These are phyloP conservation scores for Cyclotella distinguenda DNA, from an alignment of 108 stramenopile species.

Conservation along the genomic window DNA sequence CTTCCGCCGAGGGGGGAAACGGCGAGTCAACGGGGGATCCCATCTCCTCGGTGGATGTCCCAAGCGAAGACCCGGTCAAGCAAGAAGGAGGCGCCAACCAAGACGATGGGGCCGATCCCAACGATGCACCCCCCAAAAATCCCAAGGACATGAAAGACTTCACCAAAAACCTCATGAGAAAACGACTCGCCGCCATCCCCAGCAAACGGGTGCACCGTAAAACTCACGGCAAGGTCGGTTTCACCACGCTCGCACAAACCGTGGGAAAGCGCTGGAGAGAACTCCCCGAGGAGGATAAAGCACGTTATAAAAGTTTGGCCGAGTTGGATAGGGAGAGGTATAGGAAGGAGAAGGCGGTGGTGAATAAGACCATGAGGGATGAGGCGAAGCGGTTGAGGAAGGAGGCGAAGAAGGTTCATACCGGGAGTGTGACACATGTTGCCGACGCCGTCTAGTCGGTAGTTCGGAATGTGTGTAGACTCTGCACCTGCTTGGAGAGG, in stretches of 20 bases:
- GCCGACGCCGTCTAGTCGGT: too few relatives aligned
- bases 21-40: neutral
- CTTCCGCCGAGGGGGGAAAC: neutral
- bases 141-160: constrained; percentile 14
- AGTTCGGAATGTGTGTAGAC: too few relatives aligned
- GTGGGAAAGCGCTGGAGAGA: constrained; percentile 30
- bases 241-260: constrained; percentile 30
- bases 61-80: neutral
- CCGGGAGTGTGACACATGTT: neutral
- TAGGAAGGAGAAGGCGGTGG: constrained; percentile 40
- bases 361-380: constrained; percentile 12
- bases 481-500: too few relatives aligned
- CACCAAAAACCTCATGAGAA: constrained; percentile 26
- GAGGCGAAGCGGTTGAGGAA: constrained; percentile 25
- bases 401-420: constrained; percentile 8
- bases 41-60: neutral
- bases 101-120: neutral
- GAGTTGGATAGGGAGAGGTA: constrained; percentile 56
- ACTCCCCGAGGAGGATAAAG: constrained; percentile 35
- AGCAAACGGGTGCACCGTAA: constrained; percentile 31
- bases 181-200: constrained; percentile 17
- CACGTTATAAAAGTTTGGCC: constrained; percentile 47
- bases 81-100: neutral
- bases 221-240: constrained; percentile 41
- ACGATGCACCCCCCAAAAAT: neutral